Evolutionary conservation across 2,329 filamentous ascomycete genomes (phyloP), one percentile per base, ranked within the genome.

Genomic region (Zalaria obscura): DNA sequence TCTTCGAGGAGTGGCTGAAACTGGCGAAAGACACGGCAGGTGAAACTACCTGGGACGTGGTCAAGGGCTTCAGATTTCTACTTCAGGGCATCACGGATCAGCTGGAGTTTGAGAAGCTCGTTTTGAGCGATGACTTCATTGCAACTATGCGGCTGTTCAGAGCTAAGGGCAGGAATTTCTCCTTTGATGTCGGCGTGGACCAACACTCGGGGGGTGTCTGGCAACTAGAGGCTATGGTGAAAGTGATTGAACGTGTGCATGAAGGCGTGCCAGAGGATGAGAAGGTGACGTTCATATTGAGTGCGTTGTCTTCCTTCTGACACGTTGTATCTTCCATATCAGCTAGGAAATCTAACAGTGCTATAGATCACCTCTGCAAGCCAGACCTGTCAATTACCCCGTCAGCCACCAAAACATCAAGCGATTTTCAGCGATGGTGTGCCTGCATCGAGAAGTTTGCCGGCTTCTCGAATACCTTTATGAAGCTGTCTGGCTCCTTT

Each of bases 401-500:
- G 60, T 51, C 39, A 5, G 43, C 46, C 26, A 39, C 51, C n/a
- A 70, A 77, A 53, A 37, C 31, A 4, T 35, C 44, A 29, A 33
- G 39, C 9, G 66, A 71, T 1, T 87, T 82, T 58, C 60, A 72
- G 43, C 72, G 73, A 42, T 93, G 85, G 84, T 75, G 75, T 42
- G 68, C 70, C 9, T 70, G 76, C 46, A 76, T 93, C 55, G 74
- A 74, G 51, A 68, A 72, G 5, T 76, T 93, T 53, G 74, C 78
- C 50, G 71, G 71, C 44, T 75, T 74, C 56, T 64, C 68, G 38
- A 72, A 68, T 39, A 77, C 80, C n/a, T 93, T 82, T 65, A 83
- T 95, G 73, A 94, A 95, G 66, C 73, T 95, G n/a, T 89, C 83
- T 0, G 89, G 89, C 5, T 75, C 72, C 37, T 88, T 95, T 60